Evolutionary conservation across 2,329 filamentous ascomycete genomes (phyloP).

Genomic region (Diaporthe capsici): DNA sequence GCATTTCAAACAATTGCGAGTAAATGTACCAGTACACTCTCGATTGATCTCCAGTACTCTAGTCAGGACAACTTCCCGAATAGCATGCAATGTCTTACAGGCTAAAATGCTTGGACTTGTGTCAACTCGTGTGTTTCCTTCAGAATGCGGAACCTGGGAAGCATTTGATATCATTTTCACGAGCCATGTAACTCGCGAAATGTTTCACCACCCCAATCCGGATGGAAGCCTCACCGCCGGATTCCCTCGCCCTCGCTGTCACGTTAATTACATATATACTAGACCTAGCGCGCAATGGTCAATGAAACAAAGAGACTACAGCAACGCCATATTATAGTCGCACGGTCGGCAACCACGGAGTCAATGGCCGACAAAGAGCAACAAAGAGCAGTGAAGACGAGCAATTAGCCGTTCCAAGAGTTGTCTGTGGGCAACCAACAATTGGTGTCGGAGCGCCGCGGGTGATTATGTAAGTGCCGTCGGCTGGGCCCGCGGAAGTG

Average conservation of each 20-base stretch:
- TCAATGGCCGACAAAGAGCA: neutral
- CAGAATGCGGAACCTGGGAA: neutral
- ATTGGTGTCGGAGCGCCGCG: neutral
- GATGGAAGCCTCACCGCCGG: neutral
- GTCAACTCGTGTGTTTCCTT: too few species aligned
- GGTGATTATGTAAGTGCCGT: neutral
- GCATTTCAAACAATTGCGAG: neutral
- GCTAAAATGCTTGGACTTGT: neutral
- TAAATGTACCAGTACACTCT: neutral
- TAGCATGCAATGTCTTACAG: too few species aligned
- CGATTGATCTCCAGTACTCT: neutral
- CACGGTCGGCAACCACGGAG: too few species aligned
- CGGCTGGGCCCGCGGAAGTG: neutral
- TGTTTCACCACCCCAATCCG: neutral
- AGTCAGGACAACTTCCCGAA: neutral
- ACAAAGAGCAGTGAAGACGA: too few species aligned
- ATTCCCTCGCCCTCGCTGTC: neutral
- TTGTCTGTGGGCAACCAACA: neutral
- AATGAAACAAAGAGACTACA: neutral
- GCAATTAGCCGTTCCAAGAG: too few species aligned
- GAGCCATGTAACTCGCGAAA: neutral
- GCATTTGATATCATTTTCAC: neutral
- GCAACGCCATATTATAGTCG: neutral
- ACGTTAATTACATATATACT: neutral
- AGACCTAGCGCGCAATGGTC: neutral